Evolutionary conservation across 2,329 filamentous ascomycete genomes (phyloP).

Genomic region (Botrytis deweyae): DNA sequence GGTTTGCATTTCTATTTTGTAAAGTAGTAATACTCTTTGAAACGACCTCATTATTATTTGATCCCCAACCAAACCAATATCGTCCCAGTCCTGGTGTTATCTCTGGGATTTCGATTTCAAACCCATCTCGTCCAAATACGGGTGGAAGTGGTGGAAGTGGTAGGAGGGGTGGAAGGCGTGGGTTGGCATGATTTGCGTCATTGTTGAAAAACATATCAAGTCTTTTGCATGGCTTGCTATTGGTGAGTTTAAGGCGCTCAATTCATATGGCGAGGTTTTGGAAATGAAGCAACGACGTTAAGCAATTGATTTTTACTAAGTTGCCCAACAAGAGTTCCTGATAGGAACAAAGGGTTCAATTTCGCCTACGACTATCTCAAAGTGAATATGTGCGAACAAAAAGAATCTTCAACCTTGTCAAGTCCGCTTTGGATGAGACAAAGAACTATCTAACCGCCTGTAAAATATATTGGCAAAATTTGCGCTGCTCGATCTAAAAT

Average conservation of each 20-base stretch:
- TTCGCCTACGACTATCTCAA: neutral
- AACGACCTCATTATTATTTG: neutral
- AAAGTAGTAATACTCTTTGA: neutral
- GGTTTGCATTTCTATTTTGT: neutral
- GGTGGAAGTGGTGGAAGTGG: neutral
- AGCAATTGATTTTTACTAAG: neutral
- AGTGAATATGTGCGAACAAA: neutral
- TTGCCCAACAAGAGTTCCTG: neutral
- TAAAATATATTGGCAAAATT: neutral
- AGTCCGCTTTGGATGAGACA: neutral
- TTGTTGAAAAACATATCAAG: neutral
- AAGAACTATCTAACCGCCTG: neutral
- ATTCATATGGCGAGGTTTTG: neutral
- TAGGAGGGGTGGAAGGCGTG: neutral
- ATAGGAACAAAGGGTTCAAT: neutral
- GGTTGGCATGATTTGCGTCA: neutral
- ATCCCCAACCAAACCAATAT: neutral
- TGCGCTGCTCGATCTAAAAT: neutral
- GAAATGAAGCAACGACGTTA: neutral
- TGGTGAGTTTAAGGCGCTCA: neutral
- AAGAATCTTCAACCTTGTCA: neutral
- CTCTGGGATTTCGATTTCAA: neutral
- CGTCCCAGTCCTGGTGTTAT: neutral
- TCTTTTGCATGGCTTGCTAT: neutral
- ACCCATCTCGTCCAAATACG: neutral